Percentiles rank a stretch among this genome's conserved stretches.
Evolutionary conservation across 1,284 basidiomycete genomes (phyloP).

Genomic region (Bondarzewia mesenterica): DNA sequence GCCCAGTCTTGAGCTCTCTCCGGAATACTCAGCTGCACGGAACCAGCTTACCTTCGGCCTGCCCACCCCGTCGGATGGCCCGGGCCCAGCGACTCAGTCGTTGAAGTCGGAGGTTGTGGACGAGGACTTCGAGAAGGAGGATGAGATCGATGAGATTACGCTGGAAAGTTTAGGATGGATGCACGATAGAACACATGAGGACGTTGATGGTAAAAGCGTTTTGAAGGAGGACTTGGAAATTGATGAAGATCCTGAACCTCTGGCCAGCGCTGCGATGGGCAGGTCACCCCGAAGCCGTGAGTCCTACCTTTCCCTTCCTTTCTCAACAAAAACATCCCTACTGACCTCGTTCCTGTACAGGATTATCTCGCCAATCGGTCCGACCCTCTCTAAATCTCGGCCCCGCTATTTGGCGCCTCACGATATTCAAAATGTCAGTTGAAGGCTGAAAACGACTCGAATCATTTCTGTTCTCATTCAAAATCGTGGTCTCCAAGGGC

Average conservation of each 20-base stretch:
- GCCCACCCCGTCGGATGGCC: not conserved
- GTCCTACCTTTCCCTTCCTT: too few relatives aligned
- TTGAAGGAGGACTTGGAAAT: not conserved
- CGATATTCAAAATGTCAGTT: too few relatives aligned
- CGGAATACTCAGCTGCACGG: constrained; percentile 10
- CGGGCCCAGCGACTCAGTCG: not conserved
- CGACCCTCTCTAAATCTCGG: too few relatives aligned
- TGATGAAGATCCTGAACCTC: not conserved
- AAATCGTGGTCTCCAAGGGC: too few relatives aligned
- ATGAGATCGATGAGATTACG: not conserved
- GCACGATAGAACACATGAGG: not conserved
- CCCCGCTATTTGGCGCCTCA: too few relatives aligned
- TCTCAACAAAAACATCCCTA: too few relatives aligned
- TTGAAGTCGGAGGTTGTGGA: not conserved
- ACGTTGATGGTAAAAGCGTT: not conserved
- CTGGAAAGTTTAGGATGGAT: not conserved
- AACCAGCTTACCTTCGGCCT: constrained; percentile 1
- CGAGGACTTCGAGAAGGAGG: not conserved
- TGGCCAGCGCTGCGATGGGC: not conserved
- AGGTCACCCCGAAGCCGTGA: too few relatives aligned
- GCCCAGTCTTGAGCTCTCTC: constrained; percentile 11
- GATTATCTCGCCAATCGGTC: too few relatives aligned
- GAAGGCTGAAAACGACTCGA: not conserved
- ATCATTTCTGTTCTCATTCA: not conserved
- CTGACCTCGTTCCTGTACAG: too few relatives aligned